Evolutionary conservation across 345 rosid genomes (phyloP).

Genomic region (Erucastrum elatum): DNA sequence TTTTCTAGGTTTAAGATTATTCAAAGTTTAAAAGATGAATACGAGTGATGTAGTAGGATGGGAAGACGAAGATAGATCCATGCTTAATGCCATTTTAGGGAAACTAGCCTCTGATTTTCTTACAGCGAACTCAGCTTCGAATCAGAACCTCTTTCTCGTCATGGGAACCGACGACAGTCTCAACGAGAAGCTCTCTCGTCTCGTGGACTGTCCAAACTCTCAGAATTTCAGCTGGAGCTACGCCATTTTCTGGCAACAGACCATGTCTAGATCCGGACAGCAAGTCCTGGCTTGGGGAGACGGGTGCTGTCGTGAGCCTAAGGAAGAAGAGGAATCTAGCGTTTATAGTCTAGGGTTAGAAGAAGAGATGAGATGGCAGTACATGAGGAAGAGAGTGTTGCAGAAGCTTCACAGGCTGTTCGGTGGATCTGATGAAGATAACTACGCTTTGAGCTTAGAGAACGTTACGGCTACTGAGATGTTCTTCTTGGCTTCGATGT

Average conservation of each 20-base stretch:
- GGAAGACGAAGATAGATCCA: constrained; percentile 77
- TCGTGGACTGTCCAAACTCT: constrained; percentile 71
- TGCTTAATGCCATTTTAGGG: constrained; percentile 75
- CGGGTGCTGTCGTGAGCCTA: constrained; percentile 91
- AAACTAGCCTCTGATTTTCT: constrained; percentile 73
- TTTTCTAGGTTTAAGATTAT: background rate
- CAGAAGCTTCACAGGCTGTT: constrained; percentile 78
- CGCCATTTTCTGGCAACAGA: constrained; percentile 93
- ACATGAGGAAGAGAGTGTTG: constrained; percentile 83
- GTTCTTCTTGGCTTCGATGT: constrained; percentile 93
- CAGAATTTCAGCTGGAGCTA: constrained; percentile 96
- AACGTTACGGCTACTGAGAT: constrained; percentile 92
- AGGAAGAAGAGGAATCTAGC: constrained; percentile 65
- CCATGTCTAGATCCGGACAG: constrained; percentile 79
- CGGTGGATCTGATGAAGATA: constrained; percentile 91
- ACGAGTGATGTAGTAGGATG: constrained; percentile 59
- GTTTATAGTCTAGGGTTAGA: constrained; percentile 31
- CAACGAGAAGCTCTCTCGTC: constrained; percentile 86
- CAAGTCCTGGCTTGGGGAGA: constrained; percentile 98
- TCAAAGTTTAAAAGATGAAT: constrained; percentile 41
- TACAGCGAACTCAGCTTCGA: constrained; percentile 60
- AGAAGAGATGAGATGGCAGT: constrained; percentile 65
- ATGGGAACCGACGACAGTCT: constrained; percentile 68
- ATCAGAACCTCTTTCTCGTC: constrained; percentile 60
- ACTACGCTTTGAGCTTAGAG: constrained; percentile 78